Evolutionary conservation across 2,329 filamentous ascomycete genomes (phyloP).

Genomic region (Beauveria asiatica): DNA sequence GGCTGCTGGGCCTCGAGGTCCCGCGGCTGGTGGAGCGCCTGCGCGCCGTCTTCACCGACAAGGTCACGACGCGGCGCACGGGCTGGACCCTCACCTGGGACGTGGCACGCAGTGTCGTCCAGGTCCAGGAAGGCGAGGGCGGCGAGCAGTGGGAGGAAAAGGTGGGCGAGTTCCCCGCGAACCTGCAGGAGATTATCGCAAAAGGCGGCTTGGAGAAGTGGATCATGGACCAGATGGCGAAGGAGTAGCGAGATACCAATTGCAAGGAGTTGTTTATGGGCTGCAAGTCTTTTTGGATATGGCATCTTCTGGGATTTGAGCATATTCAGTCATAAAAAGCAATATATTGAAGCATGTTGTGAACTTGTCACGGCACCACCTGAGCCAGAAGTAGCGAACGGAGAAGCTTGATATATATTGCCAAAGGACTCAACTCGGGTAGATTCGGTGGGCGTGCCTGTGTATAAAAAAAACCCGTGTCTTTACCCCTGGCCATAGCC

Average conservation of each 20-base stretch:
- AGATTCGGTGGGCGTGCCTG: too few relatives aligned
- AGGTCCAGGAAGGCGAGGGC: slow-evolving; percentile 15
- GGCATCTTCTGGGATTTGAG: background rate
- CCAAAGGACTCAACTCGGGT: too few relatives aligned
- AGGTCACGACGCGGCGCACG: slow-evolving; percentile 60
- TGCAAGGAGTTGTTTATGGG: background rate
- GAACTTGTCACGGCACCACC: too few relatives aligned
- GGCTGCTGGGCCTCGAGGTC: slow-evolving; percentile 62
- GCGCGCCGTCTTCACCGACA: slow-evolving; percentile 50
- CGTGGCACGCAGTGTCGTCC: slow-evolving; percentile 12
- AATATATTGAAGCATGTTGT: background rate
- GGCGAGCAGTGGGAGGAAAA: slow-evolving; percentile 18
- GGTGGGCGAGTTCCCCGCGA: slow-evolving; percentile 18
- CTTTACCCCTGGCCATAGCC: too few relatives aligned
- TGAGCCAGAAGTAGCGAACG: too few relatives aligned
- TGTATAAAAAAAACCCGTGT: too few relatives aligned
- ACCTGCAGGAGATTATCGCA: slow-evolving; percentile 21
- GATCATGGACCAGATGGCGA: slow-evolving; percentile 25
- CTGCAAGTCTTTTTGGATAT: background rate
- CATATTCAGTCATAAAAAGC: background rate
- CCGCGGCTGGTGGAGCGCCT: slow-evolving; percentile 58
- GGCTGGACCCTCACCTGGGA: slow-evolving; percentile 54
- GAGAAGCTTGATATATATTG: too few relatives aligned
- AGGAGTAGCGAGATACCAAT: background rate
- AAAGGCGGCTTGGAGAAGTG: slow-evolving; percentile 16